Base-by-base conservation (phyloP, 371 early-diverging fungal genomes). In the Paraphysoderma sedebokerense region DNA sequence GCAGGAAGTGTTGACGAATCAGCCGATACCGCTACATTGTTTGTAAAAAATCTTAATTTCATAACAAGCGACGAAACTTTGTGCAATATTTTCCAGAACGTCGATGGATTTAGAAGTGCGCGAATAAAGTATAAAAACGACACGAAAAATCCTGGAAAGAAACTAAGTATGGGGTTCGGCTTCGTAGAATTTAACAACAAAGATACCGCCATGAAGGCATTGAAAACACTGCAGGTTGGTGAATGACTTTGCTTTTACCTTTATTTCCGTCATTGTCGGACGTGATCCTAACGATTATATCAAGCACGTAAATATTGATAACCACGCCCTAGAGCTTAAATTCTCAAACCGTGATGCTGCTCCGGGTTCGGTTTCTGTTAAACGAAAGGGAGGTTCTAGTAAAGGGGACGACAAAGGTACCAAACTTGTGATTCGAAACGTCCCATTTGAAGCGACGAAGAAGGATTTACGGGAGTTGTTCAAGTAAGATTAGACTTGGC, bases 381-480 rank as follows among this genome's bases (percentile, higher is more conserved):
- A 63, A 28, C 63, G 61, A 26, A 54, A 58, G 30, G 26, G 32
- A 39, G 7, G 40, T 51, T n/a, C 48, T 50, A 29, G 51, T 56
- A 8, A 53, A 56, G 39, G 50, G 48, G 42, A 48, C 31, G 6
- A n/a, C 27, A 12, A 8, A 44, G 62, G 70, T 37, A 85, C 85
- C 38, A 98, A 98, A 61, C 62, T 99, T 45, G 67, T 98, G 23
- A 79, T 98, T 24, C 90, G 92, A 50, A 99, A 99, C 68, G 74
- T 99, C 44, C 96, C 99, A 35, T 99, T 99, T 63, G 96, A 98
- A 68, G 97, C 98, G 9, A 89, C 96, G 19, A 79, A 84, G 57
- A 83, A 82, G 60, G 99, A 99, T 54, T 61, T 99, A 42, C 75
- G 74, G 31, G 82, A 89, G 54, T 66, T 99, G 33, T 92, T 98